Conservation (phyloP, 805 yeast genomes). For the Saturnispora diversa region DNA sequence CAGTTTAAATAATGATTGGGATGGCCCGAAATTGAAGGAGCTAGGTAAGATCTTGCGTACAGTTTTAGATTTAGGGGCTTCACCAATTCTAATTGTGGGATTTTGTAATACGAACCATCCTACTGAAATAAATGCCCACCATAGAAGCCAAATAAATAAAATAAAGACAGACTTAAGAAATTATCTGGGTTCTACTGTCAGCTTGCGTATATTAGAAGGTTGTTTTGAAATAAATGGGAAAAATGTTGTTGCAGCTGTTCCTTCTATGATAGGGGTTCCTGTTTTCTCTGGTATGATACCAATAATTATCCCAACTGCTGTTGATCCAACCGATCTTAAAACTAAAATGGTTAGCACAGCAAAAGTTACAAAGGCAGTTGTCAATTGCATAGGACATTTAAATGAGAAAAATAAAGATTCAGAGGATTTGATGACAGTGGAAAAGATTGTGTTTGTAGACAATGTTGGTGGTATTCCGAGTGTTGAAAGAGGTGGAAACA, state of each 20-base stretch:
- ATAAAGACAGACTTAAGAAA: conserved; percentile 10
- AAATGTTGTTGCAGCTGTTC: conserved; percentile 23
- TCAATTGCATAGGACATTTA: conserved; percentile 27
- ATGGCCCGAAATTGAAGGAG: not conserved
- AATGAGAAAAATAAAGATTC: conserved; percentile 18
- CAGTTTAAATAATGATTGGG: conserved; percentile 37
- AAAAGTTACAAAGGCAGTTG: conserved; percentile 34
- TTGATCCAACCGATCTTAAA: conserved; percentile 27
- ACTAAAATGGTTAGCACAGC: conserved; percentile 33
- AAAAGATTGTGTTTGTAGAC: conserved; percentile 75
- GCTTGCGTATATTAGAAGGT: conserved; percentile 29
- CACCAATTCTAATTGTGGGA: conserved; percentile 63
- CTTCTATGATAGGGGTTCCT: conserved; percentile 35
- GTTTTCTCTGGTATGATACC: conserved; percentile 45
- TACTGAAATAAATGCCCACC: conserved; percentile 12
- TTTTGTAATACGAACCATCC: conserved; percentile 16
- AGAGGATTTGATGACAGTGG: conserved; percentile 46
- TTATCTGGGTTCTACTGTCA: conserved; percentile 4
- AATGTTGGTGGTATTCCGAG: conserved; percentile 88
- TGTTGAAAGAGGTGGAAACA: conserved; percentile 57
- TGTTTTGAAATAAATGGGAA: conserved; percentile 29
- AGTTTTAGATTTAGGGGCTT: conserved; percentile 42
- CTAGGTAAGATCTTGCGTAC: conserved; percentile 11
- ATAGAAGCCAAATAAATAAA: conserved; percentile 15
- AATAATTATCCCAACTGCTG: conserved; percentile 50